phyloP scores from a whole-genome alignment of 164 flowering plant genomes.

The Macadamia tetraphylla region DNA sequence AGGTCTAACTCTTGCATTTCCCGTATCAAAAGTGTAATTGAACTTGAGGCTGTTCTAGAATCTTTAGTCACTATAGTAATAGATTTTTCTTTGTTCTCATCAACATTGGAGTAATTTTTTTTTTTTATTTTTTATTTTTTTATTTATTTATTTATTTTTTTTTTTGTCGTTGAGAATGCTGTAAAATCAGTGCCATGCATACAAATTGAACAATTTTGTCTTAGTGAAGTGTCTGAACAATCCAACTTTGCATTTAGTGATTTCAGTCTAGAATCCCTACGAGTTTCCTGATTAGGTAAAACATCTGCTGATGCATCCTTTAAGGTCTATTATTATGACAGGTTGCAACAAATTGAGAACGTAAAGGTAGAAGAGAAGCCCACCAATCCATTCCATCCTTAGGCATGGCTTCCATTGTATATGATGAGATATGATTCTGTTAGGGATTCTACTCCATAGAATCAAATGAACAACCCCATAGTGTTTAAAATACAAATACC shows the following conservation, averaged over 20 bases:
- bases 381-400: too few species aligned
- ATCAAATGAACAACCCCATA: too few species aligned
- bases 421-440: too few species aligned
- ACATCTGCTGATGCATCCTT: slow-evolving; percentile 10
- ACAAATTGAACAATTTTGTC: slow-evolving; percentile 50
- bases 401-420: too few species aligned
- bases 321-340: slow-evolving; percentile 13
- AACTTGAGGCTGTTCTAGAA: slow-evolving; percentile 31
- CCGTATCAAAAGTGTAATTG: slow-evolving; percentile 26
- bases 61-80: slow-evolving; percentile 57
- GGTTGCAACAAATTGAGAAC: too few species aligned
- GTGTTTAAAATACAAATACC: too few species aligned
- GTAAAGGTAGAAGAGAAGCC: too few species aligned
- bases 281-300: not conserved
- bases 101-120: slow-evolving; percentile 5
- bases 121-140: too few species aligned
- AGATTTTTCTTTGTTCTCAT: slow-evolving; percentile 30
- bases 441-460: too few species aligned
- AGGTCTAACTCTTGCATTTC: slow-evolving; percentile 56
- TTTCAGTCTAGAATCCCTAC: slow-evolving; percentile 11
- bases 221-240: slow-evolving; percentile 4
- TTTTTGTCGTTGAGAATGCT: slow-evolving; percentile 11
- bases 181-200: slow-evolving; percentile 10
- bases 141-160: slow-evolving; percentile 10
- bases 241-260: slow-evolving; percentile 12